Base-by-base conservation (phyloP, 2,329 filamentous ascomycete genomes). In the Arthroderma sp. region DNA sequence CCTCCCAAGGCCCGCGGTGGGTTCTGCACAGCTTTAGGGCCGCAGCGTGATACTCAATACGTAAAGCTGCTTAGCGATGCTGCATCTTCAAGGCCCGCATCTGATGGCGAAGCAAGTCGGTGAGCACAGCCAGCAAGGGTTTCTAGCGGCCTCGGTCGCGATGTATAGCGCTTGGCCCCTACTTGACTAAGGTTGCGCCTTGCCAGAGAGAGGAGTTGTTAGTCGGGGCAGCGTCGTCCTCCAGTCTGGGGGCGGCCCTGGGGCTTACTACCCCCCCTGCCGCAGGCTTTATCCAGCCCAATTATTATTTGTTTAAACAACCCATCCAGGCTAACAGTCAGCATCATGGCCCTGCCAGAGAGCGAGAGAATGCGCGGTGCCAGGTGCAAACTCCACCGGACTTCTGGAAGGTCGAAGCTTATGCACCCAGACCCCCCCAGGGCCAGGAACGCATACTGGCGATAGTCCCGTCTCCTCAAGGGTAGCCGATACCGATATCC, bases 161-260 rank as follows among this genome's bases (percentile, higher is more conserved):
- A 31, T 3, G 47, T 17, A 35, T 51, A 28, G 21, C 21, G 41
- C 41, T 28, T 28, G 47, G 28, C 47, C 47, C 25, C 28, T n/a
- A n/a, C n/a, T 4, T 11, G 28, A 17, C 15, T 17, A 17, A n/a
- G n/a, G n/a, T 35, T 51, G 47, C 47, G 47, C 47, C 47, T 51
- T 51, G 47, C 47, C 47, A 2, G 47, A 51, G 25, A 31, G 44
- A 51, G 47, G n/a, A 33, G 23, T 51, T n/a, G n/a, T n/a, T 28
- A 49, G 44, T 17, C 47, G 47, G 25, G 47, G 25, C 47, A 51
- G 47, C 19, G 47, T 17, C 23, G 23, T 47, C 47, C 15, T 51
- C 47, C 47, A 51, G 47, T 15, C 47, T 13, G 25, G 47, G 47
- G 47, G 47, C 47, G 47, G 47, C 47, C 47, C 25, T 51, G 47